Conservation (phyloP, 2,329 filamentous ascomycete species). For the Sclerotinia borealis region DNA sequence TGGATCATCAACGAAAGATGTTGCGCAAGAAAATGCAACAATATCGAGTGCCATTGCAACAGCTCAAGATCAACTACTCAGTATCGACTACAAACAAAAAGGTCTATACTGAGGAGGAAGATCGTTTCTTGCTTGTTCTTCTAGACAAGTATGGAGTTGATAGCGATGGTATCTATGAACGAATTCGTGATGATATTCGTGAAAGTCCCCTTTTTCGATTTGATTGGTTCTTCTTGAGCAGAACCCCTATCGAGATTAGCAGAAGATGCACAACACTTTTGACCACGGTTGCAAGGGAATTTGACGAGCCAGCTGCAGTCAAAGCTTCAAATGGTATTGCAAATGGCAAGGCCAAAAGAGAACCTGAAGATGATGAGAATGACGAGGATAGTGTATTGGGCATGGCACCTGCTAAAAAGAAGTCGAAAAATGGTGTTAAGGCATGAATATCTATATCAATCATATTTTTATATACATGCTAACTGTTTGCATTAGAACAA, state of each 20-base stretch:
- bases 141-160: conserved; percentile 90
- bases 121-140: conserved; percentile 89
- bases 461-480: conserved; percentile 7
- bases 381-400: conserved; percentile 77
- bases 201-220: conserved; percentile 94
- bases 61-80: conserved; percentile 98
- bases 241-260: conserved; percentile 87
- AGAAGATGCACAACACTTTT: conserved; percentile 90
- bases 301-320: conserved; percentile 59
- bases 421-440: conserved; percentile 83
- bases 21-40: conserved; percentile 91
- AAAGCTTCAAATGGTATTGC: conserved; percentile 45
- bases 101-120: conserved; percentile 97
- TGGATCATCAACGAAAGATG: conserved; percentile 88
- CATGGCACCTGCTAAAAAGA: conserved; percentile 86
- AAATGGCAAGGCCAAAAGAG: conserved; percentile 69
- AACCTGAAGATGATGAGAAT: conserved; percentile 73
- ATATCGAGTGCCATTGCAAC: conserved; percentile 95
- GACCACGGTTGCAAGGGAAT: conserved; percentile 91
- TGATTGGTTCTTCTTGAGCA: conserved; percentile 98
- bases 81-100: conserved; percentile 99
- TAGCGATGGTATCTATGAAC: conserved; percentile 82
- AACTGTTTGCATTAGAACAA: conserved; percentile 63
- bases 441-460: conserved; percentile 22
- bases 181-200: conserved; percentile 93